Conservation (phyloP, 2,329 filamentous ascomycete species). For the Aspergillus texensis region DNA sequence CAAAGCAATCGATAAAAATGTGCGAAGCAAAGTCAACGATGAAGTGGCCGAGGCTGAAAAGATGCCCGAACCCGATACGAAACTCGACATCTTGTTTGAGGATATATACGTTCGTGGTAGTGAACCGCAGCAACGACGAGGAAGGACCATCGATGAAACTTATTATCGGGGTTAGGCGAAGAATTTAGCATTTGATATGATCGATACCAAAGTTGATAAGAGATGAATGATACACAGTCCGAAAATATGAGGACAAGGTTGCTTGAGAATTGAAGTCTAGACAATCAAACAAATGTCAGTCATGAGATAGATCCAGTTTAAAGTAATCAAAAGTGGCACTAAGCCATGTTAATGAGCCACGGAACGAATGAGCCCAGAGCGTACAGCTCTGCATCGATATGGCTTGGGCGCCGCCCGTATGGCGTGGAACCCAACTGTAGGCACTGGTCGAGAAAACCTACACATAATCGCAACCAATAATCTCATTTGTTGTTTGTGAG, state of each 20-base stretch:
- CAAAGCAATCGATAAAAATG: slow-evolving; percentile 90
- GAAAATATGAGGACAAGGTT: neutral
- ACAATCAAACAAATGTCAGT: neutral
- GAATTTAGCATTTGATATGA: neutral
- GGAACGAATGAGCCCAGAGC: neutral
- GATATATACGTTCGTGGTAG: slow-evolving; percentile 87
- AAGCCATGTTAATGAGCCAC: neutral
- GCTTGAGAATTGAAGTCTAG: neutral
- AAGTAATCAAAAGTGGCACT: neutral
- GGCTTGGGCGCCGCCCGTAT: neutral
- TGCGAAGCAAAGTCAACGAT: slow-evolving; percentile 76
- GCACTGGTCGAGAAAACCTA: neutral
- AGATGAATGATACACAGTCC: neutral
- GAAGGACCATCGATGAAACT: slow-evolving; percentile 84
- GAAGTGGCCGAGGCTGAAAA: slow-evolving; percentile 87
- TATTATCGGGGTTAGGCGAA: slow-evolving; percentile 60
- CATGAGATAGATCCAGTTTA: neutral
- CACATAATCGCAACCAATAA: neutral
- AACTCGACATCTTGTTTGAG: slow-evolving; percentile 81
- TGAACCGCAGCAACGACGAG: slow-evolving; percentile 83
- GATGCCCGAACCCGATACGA: slow-evolving; percentile 77
- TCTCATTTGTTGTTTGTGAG: neutral
- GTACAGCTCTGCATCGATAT: neutral
- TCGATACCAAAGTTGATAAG: neutral
- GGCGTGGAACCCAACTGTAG: neutral